Base-by-base conservation (phyloP, 306 rosid species). In the Elaeagnus macrophylla region DNA sequence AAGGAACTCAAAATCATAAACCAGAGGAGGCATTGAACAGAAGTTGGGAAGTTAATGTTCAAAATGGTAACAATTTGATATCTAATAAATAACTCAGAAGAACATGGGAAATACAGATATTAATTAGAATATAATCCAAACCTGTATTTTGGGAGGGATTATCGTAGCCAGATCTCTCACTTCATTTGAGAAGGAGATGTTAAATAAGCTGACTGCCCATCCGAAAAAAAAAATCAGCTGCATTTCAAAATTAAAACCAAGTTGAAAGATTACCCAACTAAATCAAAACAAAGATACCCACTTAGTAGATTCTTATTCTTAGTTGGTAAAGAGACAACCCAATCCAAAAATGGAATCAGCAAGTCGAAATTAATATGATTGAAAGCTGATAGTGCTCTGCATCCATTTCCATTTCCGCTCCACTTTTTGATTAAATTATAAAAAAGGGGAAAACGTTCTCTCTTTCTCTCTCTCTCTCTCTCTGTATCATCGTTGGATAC, bases 401-500 rank as follows among this genome's bases (percentile, higher is more conserved):
- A 73, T 56, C 55, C 53, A 71, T 66, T 50, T 67, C 37, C 42
- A 48, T 51, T 58, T 10, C 57, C 56, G 9, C 47, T 13, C 57
- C 54, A 76, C 66, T 66, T 74, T 75, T 71, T 40, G 57, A 70
- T 64, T 74, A 65, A 54, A 72, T 47, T 65, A 67, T 72, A 36
- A 67, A 66, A 60, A 51, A 61, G 32, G 32, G 32, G 32, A 25
- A 25, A 0, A 25, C 4, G 32, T 25, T 25, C 2, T 25, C 72
- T 68, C 39, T 53, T n/a, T 65, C 45, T 66, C 56, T 53, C 72
- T 68, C 39, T 53, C 72, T 68, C 39, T 53, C 16, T 65, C 45
- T 66, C 56, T 53, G 40, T 41, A 67, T 72, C 75, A 65, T 80
- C 69, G 83, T 67, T 74, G 80, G 81, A 68, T 66, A 77, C 79